Base-by-base conservation (phyloP, 73 alveolate genomes). In the Durusdinium trenchii region DNA sequence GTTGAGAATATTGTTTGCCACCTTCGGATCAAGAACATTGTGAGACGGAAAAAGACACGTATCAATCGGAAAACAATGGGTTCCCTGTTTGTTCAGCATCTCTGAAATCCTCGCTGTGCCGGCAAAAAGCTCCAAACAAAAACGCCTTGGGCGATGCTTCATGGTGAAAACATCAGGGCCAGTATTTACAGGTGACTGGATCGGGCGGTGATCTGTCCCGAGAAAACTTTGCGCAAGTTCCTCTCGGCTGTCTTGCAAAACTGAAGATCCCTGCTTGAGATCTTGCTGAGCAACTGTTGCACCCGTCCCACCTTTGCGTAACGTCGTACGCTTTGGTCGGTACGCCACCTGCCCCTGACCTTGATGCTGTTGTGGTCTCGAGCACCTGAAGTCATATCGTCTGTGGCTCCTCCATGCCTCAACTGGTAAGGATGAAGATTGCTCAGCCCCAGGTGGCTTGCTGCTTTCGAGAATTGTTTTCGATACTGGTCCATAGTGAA, bases 361-460 rank as follows among this genome's bases (percentile, higher is more conserved):
- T 86, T 86, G 51, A 86, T 67, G 6, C 48, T 50, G 2, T 38
- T 35, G 40, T 43, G 57, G 38, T 86, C 95, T 35, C 95, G 43
- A 9, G 2, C 84, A 51, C 43, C 43, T 50, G 85, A 9, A 38
- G 6, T 61, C 85, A 86, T 18, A 36, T 86, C 95, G 62, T 61
- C 95, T 26, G 95, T 45, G 3, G 95, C 95, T 3, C 95, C 95
- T 26, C 95, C 95, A 28, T 86, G 95, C 26, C 95, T 50, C 32
- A 60, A 47, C 36, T 86, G 95, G 50, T 86, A 86, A 5, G 95
- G 83, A 36, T 62, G 95, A 3, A 87, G 38, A 4, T 50, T 51
- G 51, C 5, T 26, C 48, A 87, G 6, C 2, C 85, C 69, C 85
- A 87, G 36, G 45, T 45, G 32, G 1, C 30, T 60, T 1, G 47